These are phyloP conservation scores for Physaria fendleri DNA, from an alignment of 345 rosid species.

Conservation along the genomic window DNA sequence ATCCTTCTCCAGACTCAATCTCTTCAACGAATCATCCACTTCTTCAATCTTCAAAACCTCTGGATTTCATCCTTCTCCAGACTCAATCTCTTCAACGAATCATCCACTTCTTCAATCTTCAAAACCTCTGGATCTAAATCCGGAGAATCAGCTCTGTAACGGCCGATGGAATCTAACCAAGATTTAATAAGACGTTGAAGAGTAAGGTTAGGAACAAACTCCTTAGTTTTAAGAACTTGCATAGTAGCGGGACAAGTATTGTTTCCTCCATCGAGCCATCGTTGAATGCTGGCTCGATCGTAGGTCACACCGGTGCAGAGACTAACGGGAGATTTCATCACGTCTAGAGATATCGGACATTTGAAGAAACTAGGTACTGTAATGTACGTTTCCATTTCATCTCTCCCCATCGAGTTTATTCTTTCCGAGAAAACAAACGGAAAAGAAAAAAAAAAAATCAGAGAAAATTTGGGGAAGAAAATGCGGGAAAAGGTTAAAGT, in stretches of 20 bases:
- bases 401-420: constrained; percentile 48
- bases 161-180: constrained; percentile 64
- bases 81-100: constrained; percentile 23
- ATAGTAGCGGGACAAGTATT: constrained; percentile 95
- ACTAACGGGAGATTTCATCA: constrained; percentile 90
- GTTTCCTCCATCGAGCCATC: constrained; percentile 86
- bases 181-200: constrained; percentile 72
- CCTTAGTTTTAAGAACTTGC: constrained; percentile 72
- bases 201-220: constrained; percentile 72
- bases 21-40: constrained; percentile 24
- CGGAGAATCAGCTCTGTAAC: constrained; percentile 15
- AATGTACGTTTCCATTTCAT: constrained; percentile 50
- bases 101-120: constrained; percentile 34
- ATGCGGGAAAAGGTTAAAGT: constrained; percentile 34
- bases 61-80: not conserved
- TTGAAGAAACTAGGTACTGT: constrained; percentile 70
- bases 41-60: constrained; percentile 33
- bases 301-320: constrained; percentile 94
- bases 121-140: not conserved
- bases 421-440: no score
- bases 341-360: constrained; percentile 94
- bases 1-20: constrained; percentile 7
- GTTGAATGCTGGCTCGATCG: constrained; percentile 79
- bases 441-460: not conserved
- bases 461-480: constrained; percentile 13